Evolutionary conservation across 176 grass and related monocot species (phyloP).

Genomic region (Luzula sylvatica): DNA sequence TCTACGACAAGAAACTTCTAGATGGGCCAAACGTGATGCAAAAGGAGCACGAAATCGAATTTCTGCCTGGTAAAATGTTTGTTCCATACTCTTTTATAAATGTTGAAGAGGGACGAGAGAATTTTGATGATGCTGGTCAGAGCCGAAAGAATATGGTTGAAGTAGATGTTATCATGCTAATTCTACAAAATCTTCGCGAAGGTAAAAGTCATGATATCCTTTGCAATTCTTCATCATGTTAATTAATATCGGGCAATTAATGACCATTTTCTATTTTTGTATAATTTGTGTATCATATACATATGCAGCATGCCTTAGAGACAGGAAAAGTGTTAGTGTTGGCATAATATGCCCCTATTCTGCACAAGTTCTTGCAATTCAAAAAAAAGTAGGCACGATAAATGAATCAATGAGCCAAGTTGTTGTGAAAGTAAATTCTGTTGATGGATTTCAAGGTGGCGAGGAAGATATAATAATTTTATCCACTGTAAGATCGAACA

Average conservation of each 20-base stretch:
- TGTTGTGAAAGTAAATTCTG: conserved; percentile 45
- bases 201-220: conserved; percentile 16
- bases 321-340: conserved; percentile 35
- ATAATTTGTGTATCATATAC: conserved; percentile 4
- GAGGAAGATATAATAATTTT: conserved; percentile 76
- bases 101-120: conserved; percentile 43
- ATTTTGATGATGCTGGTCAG: conserved; percentile 25
- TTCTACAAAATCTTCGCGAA: conserved; percentile 33
- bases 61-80: conserved; percentile 46
- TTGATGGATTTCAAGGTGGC: conserved; percentile 68
- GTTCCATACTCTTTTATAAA: conserved; percentile 68
- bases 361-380: conserved; percentile 49
- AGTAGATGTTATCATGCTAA: conserved; percentile 32
- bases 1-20: conserved; percentile 52
- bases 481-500: conserved; percentile 50
- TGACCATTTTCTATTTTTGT: not conserved
- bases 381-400: conserved; percentile 25
- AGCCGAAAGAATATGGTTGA: conserved; percentile 61
- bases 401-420: conserved; percentile 9
- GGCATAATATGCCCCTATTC: conserved; percentile 67
- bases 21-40: conserved; percentile 58
- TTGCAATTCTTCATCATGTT: not conserved
- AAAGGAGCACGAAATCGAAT: conserved; percentile 30
- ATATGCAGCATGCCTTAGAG: conserved; percentile 30
- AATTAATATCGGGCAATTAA: not conserved